Evolutionary conservation across 2,329 filamentous ascomycete species (phyloP).

Genomic region (Aspergillus sp.): DNA sequence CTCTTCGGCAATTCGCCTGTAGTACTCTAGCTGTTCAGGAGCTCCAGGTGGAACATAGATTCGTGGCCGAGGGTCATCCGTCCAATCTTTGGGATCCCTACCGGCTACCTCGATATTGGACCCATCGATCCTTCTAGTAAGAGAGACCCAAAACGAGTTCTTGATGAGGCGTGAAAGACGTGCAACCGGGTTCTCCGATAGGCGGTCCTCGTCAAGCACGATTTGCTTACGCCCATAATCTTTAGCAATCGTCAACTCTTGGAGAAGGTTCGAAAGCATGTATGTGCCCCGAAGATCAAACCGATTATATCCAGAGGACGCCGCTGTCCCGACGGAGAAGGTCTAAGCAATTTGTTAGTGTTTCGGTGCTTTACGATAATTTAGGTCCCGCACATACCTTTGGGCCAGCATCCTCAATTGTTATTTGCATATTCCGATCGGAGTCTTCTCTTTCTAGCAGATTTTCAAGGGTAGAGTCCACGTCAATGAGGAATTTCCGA

Average conservation of each 20-base stretch:
- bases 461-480: constrained; percentile 79
- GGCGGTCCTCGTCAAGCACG: constrained; percentile 83
- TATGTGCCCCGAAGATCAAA: constrained; percentile 95
- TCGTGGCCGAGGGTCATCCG: constrained; percentile 80
- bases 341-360: constrained; percentile 57
- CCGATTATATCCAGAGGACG: constrained; percentile 81
- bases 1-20: constrained; percentile 75
- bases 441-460: constrained; percentile 88
- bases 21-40: constrained; percentile 88
- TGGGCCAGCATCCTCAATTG: constrained; percentile 91
- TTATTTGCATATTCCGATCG: constrained; percentile 94
- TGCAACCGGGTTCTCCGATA: constrained; percentile 94
- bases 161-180: constrained; percentile 84
- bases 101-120: constrained; percentile 80
- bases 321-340: constrained; percentile 80
- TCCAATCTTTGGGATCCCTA: constrained; percentile 94
- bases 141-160: constrained; percentile 87
- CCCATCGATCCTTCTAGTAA: constrained; percentile 88
- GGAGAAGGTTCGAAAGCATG: constrained; percentile 93
- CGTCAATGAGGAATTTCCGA: constrained; percentile 83
- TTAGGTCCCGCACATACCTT: constrained; percentile 61
- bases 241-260: constrained; percentile 91
- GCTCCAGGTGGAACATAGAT: constrained; percentile 88
- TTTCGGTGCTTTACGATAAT: neutral
- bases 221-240: constrained; percentile 89